Conservation (phyloP, 1,284 basidiomycete genomes). For the Irpex lacteus region DNA sequence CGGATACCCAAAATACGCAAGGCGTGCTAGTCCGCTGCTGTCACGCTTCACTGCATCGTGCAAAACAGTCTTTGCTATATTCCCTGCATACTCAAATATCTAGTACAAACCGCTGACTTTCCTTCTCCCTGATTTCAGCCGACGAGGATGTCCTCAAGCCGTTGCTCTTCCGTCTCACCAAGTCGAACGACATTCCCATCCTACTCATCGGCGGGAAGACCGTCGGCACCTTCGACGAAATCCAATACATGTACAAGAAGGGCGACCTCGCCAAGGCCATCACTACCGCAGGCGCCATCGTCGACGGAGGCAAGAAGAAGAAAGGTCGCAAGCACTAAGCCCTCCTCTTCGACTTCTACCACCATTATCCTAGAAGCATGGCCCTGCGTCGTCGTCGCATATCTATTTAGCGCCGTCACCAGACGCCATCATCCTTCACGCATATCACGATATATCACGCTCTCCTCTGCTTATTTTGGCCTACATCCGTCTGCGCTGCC, state of each 20-base stretch:
- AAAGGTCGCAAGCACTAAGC: conserved; percentile 35
- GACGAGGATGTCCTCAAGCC: conserved; percentile 47
- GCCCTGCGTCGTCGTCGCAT: background rate
- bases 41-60: too few species aligned
- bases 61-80: too few species aligned
- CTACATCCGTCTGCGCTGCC: background rate
- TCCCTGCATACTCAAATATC: too few species aligned
- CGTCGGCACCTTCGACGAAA: conserved; percentile 54
- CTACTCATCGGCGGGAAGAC: conserved; percentile 65
- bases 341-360: background rate
- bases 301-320: conserved; percentile 56
- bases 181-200: conserved; percentile 58
- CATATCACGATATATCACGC: background rate
- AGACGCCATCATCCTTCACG: background rate
- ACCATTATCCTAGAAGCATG: background rate
- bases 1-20: too few species aligned
- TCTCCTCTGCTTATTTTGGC: background rate
- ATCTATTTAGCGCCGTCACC: background rate
- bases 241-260: conserved; percentile 47
- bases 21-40: too few species aligned
- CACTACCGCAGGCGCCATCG: conserved; percentile 54
- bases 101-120: too few species aligned
- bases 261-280: conserved; percentile 54
- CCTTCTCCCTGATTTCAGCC: too few species aligned
- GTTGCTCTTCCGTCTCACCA: conserved; percentile 55